Conservation (phyloP, 306 rosid species). For the Vachellia collinsii region DNA sequence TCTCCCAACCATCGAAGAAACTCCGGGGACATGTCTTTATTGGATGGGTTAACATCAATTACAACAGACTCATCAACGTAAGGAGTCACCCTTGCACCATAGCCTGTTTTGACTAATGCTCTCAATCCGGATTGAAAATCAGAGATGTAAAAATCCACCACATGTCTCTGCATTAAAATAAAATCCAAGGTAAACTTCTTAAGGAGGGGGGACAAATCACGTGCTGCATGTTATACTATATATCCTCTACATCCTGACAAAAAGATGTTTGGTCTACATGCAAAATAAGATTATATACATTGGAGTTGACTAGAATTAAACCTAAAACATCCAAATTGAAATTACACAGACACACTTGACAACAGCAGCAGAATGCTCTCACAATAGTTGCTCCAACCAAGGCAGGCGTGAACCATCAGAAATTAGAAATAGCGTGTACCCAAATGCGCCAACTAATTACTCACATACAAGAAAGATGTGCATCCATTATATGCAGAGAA, state of each 20-base stretch:
- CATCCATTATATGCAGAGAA: background rate
- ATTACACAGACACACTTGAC: background rate
- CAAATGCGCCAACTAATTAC: slow-evolving; percentile 7
- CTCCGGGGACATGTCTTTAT: slow-evolving; percentile 79
- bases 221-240: background rate
- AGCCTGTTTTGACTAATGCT: slow-evolving; percentile 93
- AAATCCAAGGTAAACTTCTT: background rate
- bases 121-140: slow-evolving; percentile 97
- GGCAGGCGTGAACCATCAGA: background rate
- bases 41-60: slow-evolving; percentile 72
- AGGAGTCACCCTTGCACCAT: slow-evolving; percentile 89
- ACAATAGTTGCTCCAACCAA: background rate
- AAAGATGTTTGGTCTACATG: background rate
- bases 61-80: slow-evolving; percentile 82
- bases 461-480: background rate
- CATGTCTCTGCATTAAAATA: slow-evolving; percentile 67
- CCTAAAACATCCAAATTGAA: background rate
- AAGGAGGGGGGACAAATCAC: background rate
- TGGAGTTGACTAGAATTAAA: background rate
- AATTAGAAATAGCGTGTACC: slow-evolving; percentile 14
- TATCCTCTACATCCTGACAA: background rate
- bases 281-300: background rate
- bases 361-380: slow-evolving; percentile 4
- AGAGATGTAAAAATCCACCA: slow-evolving; percentile 92
- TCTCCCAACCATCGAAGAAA: slow-evolving; percentile 82